Base-by-base conservation (phyloP, 1,284 basidiomycete species). In the Malassezia arunalokei region DNA sequence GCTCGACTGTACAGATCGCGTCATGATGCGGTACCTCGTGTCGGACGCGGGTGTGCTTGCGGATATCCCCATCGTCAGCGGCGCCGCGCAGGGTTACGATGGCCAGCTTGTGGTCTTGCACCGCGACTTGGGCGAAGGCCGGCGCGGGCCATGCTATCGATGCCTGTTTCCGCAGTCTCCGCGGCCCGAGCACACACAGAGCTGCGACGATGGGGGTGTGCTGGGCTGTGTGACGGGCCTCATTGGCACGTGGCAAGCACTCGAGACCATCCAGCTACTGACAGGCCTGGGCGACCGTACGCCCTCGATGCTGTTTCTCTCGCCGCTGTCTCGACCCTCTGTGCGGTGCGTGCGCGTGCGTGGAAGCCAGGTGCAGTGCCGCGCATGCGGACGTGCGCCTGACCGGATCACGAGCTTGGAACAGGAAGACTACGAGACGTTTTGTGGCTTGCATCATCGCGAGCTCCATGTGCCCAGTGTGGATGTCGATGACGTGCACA, bases 1-100 rank as follows among this genome's bases (percentile, higher is more conserved):
- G 43, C 77, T 98, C 12, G 94, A 98, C 76, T 96, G 92, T 76
- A 95, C 89, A 2, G 92, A 98, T 75, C 92, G 94, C 58, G 83
- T 85, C 2, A 81, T 84, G 3, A 91, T 88, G 0, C 84, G 94
- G 3, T 98, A 98, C 74, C 80, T 98, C 6, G 79, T 98, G 52
- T 90, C 87, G n/a, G 92, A 96, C 71, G 81, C 82, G 0, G 82
- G 85, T n/a, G 86, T 87, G 39, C 75, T 76, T 0, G 79, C 88
- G 3, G 75, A 76, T 5, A 83, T 83, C 43, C 85, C 88, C 3
- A 82, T 98, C 29, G 84, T 98, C 31, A 87, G 85, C 50, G 94
- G 90, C 3, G 94, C 91, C 1, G 92, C 92, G 0, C 87, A 96
- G 64, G 82, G 85, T 45, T 84, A 82, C 53, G 87, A 94, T 51